Conservation (phyloP, 1,139 yeast species). For the Geotrichum restrictum region DNA sequence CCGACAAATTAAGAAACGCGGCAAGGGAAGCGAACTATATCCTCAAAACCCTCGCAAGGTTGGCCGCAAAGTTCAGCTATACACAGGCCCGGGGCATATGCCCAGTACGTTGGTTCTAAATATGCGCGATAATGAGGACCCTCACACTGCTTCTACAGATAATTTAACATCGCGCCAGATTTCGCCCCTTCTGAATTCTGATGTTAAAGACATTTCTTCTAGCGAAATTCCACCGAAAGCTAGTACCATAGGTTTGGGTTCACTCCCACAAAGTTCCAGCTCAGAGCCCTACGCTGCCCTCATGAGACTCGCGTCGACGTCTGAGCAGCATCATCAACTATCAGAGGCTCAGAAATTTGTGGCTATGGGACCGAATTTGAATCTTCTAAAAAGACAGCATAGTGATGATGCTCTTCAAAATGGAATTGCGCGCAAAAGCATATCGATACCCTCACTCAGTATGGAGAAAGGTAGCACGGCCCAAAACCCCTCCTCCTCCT, state of each 20-base stretch:
- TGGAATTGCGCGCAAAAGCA: conserved; percentile 11
- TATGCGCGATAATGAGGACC: neutral
- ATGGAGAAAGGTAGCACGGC: neutral
- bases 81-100: neutral
- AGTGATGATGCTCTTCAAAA: neutral
- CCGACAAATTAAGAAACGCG: conserved; percentile 42
- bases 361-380: neutral
- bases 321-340: conserved; percentile 18
- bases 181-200: neutral
- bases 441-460: conserved; percentile 4
- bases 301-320: conserved; percentile 18
- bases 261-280: neutral
- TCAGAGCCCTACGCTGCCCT: conserved; percentile 17
- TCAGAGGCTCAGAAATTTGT: conserved; percentile 7
- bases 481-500: neutral
- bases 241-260: neutral
- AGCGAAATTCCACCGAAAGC: neutral
- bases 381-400: conserved; percentile 3
- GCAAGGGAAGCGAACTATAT: conserved; percentile 38
- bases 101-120: neutral
- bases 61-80: conserved; percentile 3
- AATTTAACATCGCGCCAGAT: neutral
- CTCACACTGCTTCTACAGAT: neutral
- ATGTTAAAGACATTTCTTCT: neutral
- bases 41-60: conserved; percentile 22